Evolutionary conservation across 2,329 filamentous ascomycete species (phyloP), one percentile per base, ranked within the genome.

Genomic region (Penicillium fuscoglaucum): DNA sequence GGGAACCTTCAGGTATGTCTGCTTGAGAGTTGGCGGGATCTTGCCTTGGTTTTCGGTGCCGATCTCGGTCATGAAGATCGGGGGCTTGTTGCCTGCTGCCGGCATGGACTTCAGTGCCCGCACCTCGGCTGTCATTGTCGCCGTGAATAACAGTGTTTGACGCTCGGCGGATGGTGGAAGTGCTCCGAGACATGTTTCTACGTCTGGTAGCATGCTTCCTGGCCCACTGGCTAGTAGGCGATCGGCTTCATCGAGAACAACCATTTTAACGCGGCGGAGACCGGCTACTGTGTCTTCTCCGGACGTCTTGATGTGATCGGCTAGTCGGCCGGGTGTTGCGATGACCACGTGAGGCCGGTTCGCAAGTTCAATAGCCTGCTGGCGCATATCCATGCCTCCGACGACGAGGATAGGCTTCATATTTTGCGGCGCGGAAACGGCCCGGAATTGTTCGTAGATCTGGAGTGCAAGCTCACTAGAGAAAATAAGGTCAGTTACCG

Each of bases 241-340:
- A 78, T 99, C 95, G 4, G 95, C 95, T 80, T 99, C 95, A 72
- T 99, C 95, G 43, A 99, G 87, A 8, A 99, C 92, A 3, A 98
- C 90, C 73, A 90, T 93, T 57, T 86, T 87, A 28, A 91, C 89
- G 51, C 93, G 85, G 19, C 87, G 83, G 46, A 99, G 80, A 0
- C 92, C 93, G 59, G 87, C 87, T 59, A 96, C 85, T 0, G 93
- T 98, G 72, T 99, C 95, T 69, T 93, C 87, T 44, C 95, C 95
- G 17, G 93, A 98, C 1, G 87, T 93, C 40, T 87, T 86, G 71
- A 99, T 93, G 73, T 99, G 95, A 73, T 99, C 93, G 19, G 95
- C 95, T 24, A 99, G 82, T 43, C 95, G 86, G 19, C 95, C 93
- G 3, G 95, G 95, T 0, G 95, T 99, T 26, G 95, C 93, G 71